Evolutionary conservation across 208 protist genomes (phyloP).

Genomic region (Leishmania turanica): DNA sequence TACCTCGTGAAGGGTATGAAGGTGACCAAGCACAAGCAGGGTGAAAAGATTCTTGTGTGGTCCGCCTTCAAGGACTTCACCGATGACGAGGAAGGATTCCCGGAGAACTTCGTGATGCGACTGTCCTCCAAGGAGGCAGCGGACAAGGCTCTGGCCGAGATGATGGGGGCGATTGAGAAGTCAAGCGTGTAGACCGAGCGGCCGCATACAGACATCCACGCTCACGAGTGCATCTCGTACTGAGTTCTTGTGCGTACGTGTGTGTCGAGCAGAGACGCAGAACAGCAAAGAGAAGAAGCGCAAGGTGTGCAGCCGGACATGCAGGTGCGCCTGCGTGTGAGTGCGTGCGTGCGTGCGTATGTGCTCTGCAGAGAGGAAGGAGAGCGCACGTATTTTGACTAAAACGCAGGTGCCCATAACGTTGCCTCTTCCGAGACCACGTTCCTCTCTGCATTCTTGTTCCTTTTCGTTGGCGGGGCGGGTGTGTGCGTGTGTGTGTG

Average conservation of each 20-base stretch:
- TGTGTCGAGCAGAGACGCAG: neutral
- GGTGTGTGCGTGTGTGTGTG: neutral
- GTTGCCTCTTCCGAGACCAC: neutral
- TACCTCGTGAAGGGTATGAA: slow-evolving; percentile 81
- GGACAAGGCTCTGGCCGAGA: slow-evolving; percentile 58
- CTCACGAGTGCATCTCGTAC: neutral
- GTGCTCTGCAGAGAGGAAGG: neutral
- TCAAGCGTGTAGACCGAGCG: slow-evolving; percentile 32
- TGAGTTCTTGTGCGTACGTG: neutral
- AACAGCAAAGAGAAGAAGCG: neutral
- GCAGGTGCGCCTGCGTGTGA: neutral
- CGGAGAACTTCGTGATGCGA: slow-evolving; percentile 86
- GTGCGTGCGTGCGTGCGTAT: neutral
- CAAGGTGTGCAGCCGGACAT: neutral
- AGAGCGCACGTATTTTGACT: neutral
- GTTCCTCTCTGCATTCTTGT: too few species aligned
- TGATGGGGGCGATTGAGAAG: slow-evolving; percentile 53
- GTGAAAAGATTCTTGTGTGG: slow-evolving; percentile 82
- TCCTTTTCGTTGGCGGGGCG: too few species aligned
- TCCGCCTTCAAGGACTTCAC: slow-evolving; percentile 82
- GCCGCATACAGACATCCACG: neutral
- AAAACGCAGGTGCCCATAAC: neutral
- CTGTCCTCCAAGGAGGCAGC: slow-evolving; percentile 72
- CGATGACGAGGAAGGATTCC: slow-evolving; percentile 87
- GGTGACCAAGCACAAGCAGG: slow-evolving; percentile 72